These are phyloP conservation scores for Ogataea populi-albae DNA, from an alignment of 805 yeast genomes.

Conservation along the genomic window DNA sequence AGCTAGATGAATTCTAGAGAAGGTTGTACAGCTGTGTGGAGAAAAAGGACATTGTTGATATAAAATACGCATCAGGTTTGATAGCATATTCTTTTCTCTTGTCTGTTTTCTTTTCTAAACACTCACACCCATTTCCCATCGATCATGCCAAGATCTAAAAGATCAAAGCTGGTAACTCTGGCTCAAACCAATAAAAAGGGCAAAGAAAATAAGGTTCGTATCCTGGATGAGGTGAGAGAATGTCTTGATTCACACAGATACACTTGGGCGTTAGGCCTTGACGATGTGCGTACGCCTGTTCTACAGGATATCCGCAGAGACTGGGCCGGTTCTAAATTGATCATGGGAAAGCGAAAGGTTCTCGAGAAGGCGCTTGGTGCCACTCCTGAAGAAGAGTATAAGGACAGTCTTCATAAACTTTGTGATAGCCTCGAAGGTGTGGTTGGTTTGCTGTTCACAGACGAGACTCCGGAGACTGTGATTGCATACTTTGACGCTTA, in stretches of 20 bases:
- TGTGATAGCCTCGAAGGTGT: conserved; percentile 68
- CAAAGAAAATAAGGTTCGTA: conserved; percentile 83
- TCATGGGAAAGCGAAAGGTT: conserved; percentile 91
- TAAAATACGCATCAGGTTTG: too few relatives aligned
- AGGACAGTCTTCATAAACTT: conserved; percentile 74
- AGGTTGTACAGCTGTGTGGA: too few relatives aligned
- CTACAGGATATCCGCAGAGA: conserved; percentile 88
- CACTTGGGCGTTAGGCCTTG: conserved; percentile 82
- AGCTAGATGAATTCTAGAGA: too few relatives aligned
- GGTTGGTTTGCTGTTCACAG: conserved; percentile 83
- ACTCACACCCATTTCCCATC: too few relatives aligned
- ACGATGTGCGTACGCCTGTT: conserved; percentile 94
- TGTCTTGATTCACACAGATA: conserved; percentile 74
- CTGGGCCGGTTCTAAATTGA: conserved; percentile 87
- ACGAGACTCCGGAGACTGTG: conserved; percentile 88
- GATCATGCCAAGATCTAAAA: conserved; percentile 92
- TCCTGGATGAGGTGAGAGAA: conserved; percentile 86
- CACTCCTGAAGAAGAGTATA: conserved; percentile 84
- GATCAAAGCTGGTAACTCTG: conserved; percentile 92
- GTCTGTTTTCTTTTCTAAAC: too few relatives aligned
- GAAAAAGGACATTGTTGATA: too few relatives aligned
- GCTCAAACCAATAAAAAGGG: conserved; percentile 97
- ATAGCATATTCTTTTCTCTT: too few relatives aligned
- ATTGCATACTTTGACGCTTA: conserved; percentile 79
- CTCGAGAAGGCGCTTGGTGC: conserved; percentile 90